A percentile compares a stretch with the other conserved stretches of the same genome.
Evolutionary conservation across 352 stramenopile species (phyloP).

Genomic region (Globisporangium nagaii): DNA sequence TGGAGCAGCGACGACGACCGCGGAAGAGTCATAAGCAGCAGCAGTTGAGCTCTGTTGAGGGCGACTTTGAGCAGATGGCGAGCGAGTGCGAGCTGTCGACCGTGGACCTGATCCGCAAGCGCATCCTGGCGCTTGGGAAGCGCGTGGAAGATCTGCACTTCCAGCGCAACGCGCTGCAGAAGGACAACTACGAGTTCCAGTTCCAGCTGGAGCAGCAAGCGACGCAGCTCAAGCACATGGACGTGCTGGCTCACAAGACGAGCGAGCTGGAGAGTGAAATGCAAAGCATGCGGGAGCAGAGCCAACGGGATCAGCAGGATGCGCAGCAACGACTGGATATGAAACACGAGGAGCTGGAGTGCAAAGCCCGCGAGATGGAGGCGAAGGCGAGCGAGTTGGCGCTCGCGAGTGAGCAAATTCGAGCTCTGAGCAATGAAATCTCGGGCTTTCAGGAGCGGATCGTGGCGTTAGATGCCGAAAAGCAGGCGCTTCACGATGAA

Average conservation of each 20-base stretch:
- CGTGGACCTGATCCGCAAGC: constrained; percentile 48
- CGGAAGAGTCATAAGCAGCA: constrained; percentile 9
- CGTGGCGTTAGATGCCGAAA: constrained; percentile 26
- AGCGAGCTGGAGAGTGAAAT: constrained; percentile 41
- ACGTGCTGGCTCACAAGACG: constrained; percentile 23
- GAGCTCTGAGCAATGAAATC: constrained; percentile 20
- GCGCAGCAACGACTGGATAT: background rate
- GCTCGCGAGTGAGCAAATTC: constrained; percentile 19
- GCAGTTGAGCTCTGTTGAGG: background rate
- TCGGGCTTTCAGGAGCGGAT: constrained; percentile 10
- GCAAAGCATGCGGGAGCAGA: background rate
- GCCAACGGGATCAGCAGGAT: background rate
- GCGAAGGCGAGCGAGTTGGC: constrained; percentile 26
- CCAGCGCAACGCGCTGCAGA: constrained; percentile 63
- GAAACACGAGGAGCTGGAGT: constrained; percentile 7
- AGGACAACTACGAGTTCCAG: constrained; percentile 74
- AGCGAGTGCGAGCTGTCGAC: constrained; percentile 14
- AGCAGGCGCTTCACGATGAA: constrained; percentile 23
- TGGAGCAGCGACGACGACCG: constrained; percentile 23
- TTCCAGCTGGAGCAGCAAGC: constrained; percentile 57
- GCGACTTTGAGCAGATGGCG: background rate
- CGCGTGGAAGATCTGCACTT: constrained; percentile 65
- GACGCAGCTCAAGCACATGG: constrained; percentile 40
- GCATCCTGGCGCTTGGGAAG: constrained; percentile 55
- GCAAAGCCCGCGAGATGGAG: constrained; percentile 20